These are phyloP conservation scores for Turritis glabra DNA, from an alignment of 345 rosid genomes.

Conservation along the genomic window DNA sequence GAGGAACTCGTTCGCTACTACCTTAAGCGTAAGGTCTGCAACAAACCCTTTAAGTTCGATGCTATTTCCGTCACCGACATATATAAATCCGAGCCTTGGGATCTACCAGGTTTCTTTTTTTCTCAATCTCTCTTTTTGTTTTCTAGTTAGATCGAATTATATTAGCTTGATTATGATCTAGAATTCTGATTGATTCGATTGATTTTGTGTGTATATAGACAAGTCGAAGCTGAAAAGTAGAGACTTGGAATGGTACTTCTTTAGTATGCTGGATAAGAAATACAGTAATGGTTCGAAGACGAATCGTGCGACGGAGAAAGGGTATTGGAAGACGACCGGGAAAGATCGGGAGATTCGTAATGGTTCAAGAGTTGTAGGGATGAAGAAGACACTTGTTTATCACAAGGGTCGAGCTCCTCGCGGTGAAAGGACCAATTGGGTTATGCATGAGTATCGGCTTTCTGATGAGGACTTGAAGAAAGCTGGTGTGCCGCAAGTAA, in stretches of 20 bases:
- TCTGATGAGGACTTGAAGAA: constrained; percentile 69
- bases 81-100: constrained; percentile 95
- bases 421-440: constrained; percentile 94
- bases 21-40: constrained; percentile 73
- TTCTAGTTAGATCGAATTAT: constrained; percentile 4
- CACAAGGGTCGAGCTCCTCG: constrained; percentile 89
- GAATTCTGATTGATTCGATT: constrained; percentile 8
- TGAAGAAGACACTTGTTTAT: constrained; percentile 98
- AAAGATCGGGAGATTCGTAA: constrained; percentile 70
- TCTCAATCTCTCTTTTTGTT: neutral
- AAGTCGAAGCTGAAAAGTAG: constrained; percentile 84
- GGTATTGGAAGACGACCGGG: constrained; percentile 98
- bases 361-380: constrained; percentile 59
- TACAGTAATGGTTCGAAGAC: constrained; percentile 85
- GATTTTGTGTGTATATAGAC: constrained; percentile 37
- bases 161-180: neutral
- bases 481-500: constrained; percentile 66
- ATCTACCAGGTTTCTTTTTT: constrained; percentile 69
- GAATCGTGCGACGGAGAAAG: constrained; percentile 92
- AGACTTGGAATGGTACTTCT: constrained; percentile 97
- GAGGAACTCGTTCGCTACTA: constrained; percentile 90
- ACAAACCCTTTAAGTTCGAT: constrained; percentile 70
- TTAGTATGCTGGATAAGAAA: constrained; percentile 79
- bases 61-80: constrained; percentile 78
- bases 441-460: constrained; percentile 95